Evolutionary conservation across 2,329 filamentous ascomycete species (phyloP), one percentile per base, ranked within the genome.

Genomic region (Pseudopithomyces maydicus): DNA sequence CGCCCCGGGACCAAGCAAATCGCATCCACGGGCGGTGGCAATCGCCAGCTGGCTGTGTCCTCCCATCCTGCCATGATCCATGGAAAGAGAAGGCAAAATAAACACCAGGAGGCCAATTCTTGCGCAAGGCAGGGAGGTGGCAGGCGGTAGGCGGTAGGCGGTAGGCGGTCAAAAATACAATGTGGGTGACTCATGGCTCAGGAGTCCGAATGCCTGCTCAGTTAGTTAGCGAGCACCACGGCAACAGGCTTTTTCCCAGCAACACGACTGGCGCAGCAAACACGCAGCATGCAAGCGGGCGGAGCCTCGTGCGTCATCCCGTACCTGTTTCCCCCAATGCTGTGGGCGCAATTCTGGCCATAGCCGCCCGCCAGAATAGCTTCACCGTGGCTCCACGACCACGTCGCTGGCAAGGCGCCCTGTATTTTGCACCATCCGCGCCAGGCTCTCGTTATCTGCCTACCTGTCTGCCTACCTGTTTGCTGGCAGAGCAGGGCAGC

Each of bases 261-360:
- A 61, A 48, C 53, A 19, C 42, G 62, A 63, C 65, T 57, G 62
- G 36, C 42, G 48, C 48, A 51, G 48, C 48, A 51, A 51, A 66
- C 58, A 55, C 61, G 47, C 52, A 60, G 58, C 63, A 65, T 59
- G 56, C 54, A 58, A 56, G 59, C 52, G 49, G 50, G 53, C 62
- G 57, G 62, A 63, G 55, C 50, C 49, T 49, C 4, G 49, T 56
- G 65, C 62, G 65, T 69, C 64, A 67, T 63, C 60, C 58, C 58
- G 51, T 49, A n/a, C 39, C 8, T 29, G 54, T 61, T 58, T 44
- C 57, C 48, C 59, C 54, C 43, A 58, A 57, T 59, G 56, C 56
- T 56, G 47, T 52, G 55, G 58, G 43, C 56, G 56, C 33, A 63
- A 63, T 56, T 58, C 46, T 54, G 60, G 26, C 32, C 39, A 44